A percentile compares a stretch with the other conserved stretches of the same genome.
These are phyloP conservation scores for Chamaecrista fasciculata DNA, from an alignment of 306 rosid genomes.

Conservation along the genomic window DNA sequence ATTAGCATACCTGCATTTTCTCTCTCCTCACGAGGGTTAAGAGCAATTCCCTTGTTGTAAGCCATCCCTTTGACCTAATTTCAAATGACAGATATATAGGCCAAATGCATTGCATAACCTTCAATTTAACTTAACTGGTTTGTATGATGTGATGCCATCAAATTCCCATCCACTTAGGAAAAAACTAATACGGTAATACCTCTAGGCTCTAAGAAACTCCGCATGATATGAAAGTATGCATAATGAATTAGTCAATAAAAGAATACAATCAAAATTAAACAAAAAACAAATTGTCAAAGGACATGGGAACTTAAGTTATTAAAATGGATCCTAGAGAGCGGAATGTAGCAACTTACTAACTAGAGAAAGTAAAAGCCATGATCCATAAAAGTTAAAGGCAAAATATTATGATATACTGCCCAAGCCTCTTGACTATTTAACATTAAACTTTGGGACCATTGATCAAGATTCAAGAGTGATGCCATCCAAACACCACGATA, in stretches of 20 bases:
- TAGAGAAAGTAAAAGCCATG: neutral
- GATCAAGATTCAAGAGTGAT: too few species aligned
- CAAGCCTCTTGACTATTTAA: neutral
- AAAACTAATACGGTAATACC: neutral
- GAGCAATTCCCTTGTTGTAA: slow-evolving; percentile 65
- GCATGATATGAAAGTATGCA: neutral
- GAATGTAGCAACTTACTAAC: neutral
- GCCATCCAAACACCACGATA: neutral
- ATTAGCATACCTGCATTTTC: slow-evolving; percentile 71
- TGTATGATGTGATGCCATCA: neutral
- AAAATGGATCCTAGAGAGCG: slow-evolving; percentile 6
- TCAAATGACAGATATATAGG: slow-evolving; percentile 21
- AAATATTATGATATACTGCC: neutral
- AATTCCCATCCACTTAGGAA: neutral
- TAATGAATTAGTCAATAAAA: neutral
- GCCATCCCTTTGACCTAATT: slow-evolving; percentile 94
- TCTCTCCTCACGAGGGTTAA: slow-evolving; percentile 72
- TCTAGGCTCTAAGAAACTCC: neutral
- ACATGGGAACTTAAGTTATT: slow-evolving; percentile 11
- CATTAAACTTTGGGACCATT: slow-evolving; percentile 16
- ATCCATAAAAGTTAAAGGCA: neutral
- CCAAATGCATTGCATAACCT: neutral
- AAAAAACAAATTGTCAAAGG: slow-evolving; percentile 4
- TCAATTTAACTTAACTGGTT: neutral
- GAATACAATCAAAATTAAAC: slow-evolving; percentile 12